These are phyloP conservation scores for Apiotrichum gracile DNA, from an alignment of 1,284 basidiomycete genomes.

Conservation along the genomic window DNA sequence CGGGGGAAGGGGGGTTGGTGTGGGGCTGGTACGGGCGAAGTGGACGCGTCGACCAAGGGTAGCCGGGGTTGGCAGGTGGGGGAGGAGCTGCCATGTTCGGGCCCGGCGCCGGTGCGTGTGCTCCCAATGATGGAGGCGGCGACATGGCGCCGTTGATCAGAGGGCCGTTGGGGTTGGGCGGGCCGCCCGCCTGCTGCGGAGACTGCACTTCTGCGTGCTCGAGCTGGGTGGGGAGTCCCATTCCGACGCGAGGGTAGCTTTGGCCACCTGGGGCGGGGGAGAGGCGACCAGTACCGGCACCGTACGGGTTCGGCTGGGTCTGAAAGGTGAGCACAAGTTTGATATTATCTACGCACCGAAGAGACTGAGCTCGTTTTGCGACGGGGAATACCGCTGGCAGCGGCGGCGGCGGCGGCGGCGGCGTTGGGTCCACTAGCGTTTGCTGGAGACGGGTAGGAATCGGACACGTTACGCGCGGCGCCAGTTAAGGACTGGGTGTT, in stretches of 20 bases:
- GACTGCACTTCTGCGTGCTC: neutral
- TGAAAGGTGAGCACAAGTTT: neutral
- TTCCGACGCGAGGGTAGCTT: neutral
- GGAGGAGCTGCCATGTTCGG: neutral
- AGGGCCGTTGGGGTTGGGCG: neutral
- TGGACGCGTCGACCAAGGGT: slow-evolving; percentile 23
- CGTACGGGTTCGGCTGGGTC: neutral
- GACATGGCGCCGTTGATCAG: neutral
- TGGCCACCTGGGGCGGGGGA: slow-evolving; percentile 3
- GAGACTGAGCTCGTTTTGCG: slow-evolving; percentile 12
- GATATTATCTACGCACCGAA: neutral
- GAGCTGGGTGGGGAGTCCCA: slow-evolving; percentile 11
- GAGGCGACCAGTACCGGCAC: slow-evolving; percentile 5
- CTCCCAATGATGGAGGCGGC: no score
- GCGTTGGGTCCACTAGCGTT: neutral
- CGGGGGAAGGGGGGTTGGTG: slow-evolving; percentile 23
- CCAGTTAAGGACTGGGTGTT: slow-evolving; percentile 2
- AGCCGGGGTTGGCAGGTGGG: slow-evolving; percentile 12
- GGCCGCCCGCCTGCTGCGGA: neutral
- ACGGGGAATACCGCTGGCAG: slow-evolving; percentile 1
- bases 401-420: no score
- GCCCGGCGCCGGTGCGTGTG: no score
- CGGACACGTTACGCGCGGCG: slow-evolving; percentile 12
- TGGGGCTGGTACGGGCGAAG: slow-evolving; percentile 16
- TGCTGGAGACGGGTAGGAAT: slow-evolving; percentile 7